Percentiles rank a stretch among this genome's conserved stretches.
Evolutionary conservation across 2,329 filamentous ascomycete species (phyloP).

Genomic region (Penicillium olsonii): DNA sequence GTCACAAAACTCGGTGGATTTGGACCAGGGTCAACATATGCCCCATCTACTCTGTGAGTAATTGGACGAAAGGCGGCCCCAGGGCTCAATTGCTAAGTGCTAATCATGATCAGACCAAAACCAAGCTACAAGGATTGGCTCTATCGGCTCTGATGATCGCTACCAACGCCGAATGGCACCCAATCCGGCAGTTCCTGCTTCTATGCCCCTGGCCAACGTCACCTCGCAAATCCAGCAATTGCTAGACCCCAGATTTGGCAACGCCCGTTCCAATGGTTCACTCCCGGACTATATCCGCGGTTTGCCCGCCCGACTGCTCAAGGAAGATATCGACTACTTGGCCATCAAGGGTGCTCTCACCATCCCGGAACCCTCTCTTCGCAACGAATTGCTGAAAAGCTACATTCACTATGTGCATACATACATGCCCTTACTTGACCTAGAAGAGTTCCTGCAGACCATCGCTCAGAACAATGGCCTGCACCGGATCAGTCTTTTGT

Average conservation of each 20-base stretch:
- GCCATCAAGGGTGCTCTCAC: slow-evolving; percentile 80
- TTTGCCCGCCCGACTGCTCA: slow-evolving; percentile 72
- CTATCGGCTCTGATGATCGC: slow-evolving; percentile 50
- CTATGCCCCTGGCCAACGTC: slow-evolving; percentile 38
- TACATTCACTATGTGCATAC: slow-evolving; percentile 91
- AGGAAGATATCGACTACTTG: slow-evolving; percentile 81
- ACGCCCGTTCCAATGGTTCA: slow-evolving; percentile 49
- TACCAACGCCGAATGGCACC: slow-evolving; percentile 48
- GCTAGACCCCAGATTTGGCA: slow-evolving; percentile 50
- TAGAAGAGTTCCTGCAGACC: slow-evolving; percentile 59
- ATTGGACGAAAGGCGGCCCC: background rate
- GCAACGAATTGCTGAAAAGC: slow-evolving; percentile 77
- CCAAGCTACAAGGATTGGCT: slow-evolving; percentile 48
- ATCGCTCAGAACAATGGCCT: slow-evolving; percentile 69
- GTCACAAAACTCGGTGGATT: slow-evolving; percentile 49
- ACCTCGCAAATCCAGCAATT: slow-evolving; percentile 40
- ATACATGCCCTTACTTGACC: slow-evolving; percentile 83
- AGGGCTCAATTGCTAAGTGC: background rate
- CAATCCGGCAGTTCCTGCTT: slow-evolving; percentile 42
- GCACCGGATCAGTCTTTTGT: slow-evolving; percentile 74
- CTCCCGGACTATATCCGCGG: slow-evolving; percentile 75
- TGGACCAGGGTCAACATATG: slow-evolving; percentile 59
- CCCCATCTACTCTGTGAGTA: slow-evolving; percentile 65
- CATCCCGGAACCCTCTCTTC: slow-evolving; percentile 68
- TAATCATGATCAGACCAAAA: slow-evolving; percentile 30